Base-by-base conservation (phyloP, 2,329 filamentous ascomycete species). In the Beauveria varroae region DNA sequence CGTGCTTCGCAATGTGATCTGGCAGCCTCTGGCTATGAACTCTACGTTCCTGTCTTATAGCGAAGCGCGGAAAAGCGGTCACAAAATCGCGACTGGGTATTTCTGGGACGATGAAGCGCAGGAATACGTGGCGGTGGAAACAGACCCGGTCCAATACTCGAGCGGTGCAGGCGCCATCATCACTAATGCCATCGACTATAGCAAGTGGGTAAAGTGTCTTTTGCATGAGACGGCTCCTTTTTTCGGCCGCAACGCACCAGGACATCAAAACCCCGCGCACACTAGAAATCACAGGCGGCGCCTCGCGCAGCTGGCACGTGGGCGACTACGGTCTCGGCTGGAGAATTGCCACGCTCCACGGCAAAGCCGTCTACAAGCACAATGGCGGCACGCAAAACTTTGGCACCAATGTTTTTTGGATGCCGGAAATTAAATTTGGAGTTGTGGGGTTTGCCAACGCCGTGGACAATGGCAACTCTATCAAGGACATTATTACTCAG, bases 201-300 rank as follows among this genome's bases (percentile, higher is more conserved):
- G 72, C 6, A 74, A 72, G 64, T 84, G 80, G 79, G 64, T 82
- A 3, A 68, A 70, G 18, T 75, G 74, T 12, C 68, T 81, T 24
- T 68, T 83, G 52, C 65, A 71, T 2, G 54, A 47, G 26, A 24
- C 41, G 26, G 44, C 24, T n/a, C 41, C 44, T 1, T 51, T 51
- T 60, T 8, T 51, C 57, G n/a, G 47, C 22, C 2, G 49, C 30
- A 3, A 50, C 49, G 12, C 57, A 60, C 24, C 34, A 30, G 26
- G 47, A 60, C 16, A 52, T 52, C n/a, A 37, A 37, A 12, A 37
- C 26, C 3, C 41, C 43, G 26, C 41, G 41, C 18, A 46, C 24
- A 28, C 26, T 47, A 1, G 28, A 28, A 26, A 7, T 20, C 9
- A 20, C 20, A 16, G 24, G 24, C 24, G 16, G 34, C 4, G 3